Evolutionary conservation across 495 filamentous ascomycete genomes (phyloP).

Genomic region (Aspergillus heteromorphus): DNA sequence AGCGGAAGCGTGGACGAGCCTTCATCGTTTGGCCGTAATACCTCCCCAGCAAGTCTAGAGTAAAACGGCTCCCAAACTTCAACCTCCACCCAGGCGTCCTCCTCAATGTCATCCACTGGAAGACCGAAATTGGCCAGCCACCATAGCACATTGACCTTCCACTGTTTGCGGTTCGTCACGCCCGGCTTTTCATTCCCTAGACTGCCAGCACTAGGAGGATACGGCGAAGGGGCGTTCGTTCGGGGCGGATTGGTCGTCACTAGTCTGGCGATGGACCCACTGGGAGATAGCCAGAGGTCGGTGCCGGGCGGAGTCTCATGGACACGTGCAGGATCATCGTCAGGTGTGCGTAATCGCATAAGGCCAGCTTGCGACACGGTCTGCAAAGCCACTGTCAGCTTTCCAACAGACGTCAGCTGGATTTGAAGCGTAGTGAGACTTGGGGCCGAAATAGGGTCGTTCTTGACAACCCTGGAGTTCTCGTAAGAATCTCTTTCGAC

Average conservation of each 20-base stretch:
- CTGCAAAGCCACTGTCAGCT: conserved; percentile 34
- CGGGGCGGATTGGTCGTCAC: conserved; percentile 24
- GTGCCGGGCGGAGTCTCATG: conserved; percentile 21
- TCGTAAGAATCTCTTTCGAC: conserved; percentile 31
- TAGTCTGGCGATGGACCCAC: conserved; percentile 43
- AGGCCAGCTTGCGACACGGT: conserved; percentile 37
- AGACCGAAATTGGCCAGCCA: conserved; percentile 41
- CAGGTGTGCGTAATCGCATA: conserved; percentile 25
- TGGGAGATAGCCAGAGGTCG: conserved; percentile 49
- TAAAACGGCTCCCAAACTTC: conserved; percentile 47
- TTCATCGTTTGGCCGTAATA: conserved; percentile 30
- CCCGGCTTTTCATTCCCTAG: conserved; percentile 9
- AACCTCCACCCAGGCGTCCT: conserved; percentile 40
- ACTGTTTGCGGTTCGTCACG: conserved; percentile 24
- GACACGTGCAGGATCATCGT: conserved; percentile 15
- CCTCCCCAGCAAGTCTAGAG: conserved; percentile 36
- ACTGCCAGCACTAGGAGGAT: conserved; percentile 6
- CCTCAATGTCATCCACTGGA: conserved; percentile 27
- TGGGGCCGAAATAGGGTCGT: conserved; percentile 24
- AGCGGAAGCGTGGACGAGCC: conserved; percentile 32
- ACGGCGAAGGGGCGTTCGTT: conserved; percentile 20
- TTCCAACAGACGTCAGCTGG: conserved; percentile 35
- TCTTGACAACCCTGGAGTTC: conserved; percentile 23
- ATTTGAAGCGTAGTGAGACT: conserved; percentile 36
- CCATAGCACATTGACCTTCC: conserved; percentile 36